These are phyloP conservation scores for Trametes sanguinea DNA, from an alignment of 768 basidiomycete genomes.

Conservation along the genomic window DNA sequence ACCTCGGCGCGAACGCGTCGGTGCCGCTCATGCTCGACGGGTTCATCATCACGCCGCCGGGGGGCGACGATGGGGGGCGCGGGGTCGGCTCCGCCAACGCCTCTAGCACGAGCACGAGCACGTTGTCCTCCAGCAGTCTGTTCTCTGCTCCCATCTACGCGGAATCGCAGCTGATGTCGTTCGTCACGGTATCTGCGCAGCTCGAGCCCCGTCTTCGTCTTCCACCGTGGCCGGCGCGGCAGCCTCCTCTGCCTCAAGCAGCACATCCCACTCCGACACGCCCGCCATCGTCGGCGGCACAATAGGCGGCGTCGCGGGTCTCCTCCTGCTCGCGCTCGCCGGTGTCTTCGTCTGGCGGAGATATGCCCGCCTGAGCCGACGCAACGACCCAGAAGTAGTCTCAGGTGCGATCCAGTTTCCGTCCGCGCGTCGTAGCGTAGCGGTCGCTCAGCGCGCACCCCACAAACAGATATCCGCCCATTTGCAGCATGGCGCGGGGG, in stretches of 20 bases:
- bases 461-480: slow-evolving; percentile 1
- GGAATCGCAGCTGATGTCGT: too few species aligned
- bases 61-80: neutral
- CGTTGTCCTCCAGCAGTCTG: neutral
- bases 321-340: slow-evolving; percentile 1
- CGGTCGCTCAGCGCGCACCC: too few species aligned
- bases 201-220: too few species aligned
- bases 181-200: too few species aligned
- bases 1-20: neutral
- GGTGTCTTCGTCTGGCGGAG: neutral
- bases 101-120: neutral
- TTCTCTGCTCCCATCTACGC: too few species aligned
- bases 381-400: too few species aligned
- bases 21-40: slow-evolving; percentile 2
- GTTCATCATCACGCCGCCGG: neutral
- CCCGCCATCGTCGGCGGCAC: neutral
- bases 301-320: neutral
- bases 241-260: neutral
- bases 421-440: too few species aligned
- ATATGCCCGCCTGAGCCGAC: neutral
- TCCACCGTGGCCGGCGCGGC: too few species aligned
- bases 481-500: slow-evolving; percentile 9
- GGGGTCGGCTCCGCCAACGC: neutral
- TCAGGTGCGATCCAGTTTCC: too few species aligned
- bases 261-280: neutral